A percentile compares a stretch with the other conserved stretches of the same genome.
phyloP scores from a whole-genome alignment of 371 early-diverging fungal species.

The Dipsacomyces acuminosporus region DNA sequence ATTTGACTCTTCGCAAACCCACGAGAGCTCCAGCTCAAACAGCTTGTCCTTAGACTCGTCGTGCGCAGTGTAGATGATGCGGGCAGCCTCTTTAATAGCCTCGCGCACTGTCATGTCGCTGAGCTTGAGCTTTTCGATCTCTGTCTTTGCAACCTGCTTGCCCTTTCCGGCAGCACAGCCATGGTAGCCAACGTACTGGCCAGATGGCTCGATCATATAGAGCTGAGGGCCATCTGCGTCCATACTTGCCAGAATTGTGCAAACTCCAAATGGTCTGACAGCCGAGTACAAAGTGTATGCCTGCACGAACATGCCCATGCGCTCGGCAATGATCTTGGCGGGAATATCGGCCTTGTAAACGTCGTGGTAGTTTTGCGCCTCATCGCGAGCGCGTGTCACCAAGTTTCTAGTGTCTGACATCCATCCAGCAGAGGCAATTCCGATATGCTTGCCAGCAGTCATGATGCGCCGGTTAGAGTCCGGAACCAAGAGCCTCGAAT shows the following conservation, averaged over 20 bases:
- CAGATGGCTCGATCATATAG: conserved; percentile 96
- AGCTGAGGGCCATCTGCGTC: conserved; percentile 76
- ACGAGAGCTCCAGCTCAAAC: conserved; percentile 94
- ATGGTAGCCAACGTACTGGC: conserved; percentile 93
- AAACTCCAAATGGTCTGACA: conserved; percentile 95
- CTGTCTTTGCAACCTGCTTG: conserved; percentile 93
- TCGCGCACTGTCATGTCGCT: conserved; percentile 78
- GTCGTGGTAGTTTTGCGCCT: conserved; percentile 85
- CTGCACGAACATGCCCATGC: conserved; percentile 87
- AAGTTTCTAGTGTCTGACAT: conserved; percentile 93
- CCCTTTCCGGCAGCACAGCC: conserved; percentile 96
- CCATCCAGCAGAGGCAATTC: conserved; percentile 90
- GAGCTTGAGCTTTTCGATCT: conserved; percentile 92
- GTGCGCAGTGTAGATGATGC: conserved; percentile 92
- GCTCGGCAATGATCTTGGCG: conserved; percentile 77
- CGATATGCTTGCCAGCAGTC: conserved; percentile 88
- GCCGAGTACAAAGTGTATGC: conserved; percentile 95
- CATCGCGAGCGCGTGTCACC: conserved; percentile 86
- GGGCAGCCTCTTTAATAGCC: conserved; percentile 90
- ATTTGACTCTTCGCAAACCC: conserved; percentile 86
- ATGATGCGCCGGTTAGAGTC: conserved; percentile 89
- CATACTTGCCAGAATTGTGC: conserved; percentile 76
- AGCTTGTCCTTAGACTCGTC: conserved; percentile 97
- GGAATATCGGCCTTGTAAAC: conserved; percentile 59
- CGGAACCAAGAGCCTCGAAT: conserved; percentile 90